phyloP scores from a whole-genome alignment of 768 basidiomycete species.

The Amanita fuliginea region DNA sequence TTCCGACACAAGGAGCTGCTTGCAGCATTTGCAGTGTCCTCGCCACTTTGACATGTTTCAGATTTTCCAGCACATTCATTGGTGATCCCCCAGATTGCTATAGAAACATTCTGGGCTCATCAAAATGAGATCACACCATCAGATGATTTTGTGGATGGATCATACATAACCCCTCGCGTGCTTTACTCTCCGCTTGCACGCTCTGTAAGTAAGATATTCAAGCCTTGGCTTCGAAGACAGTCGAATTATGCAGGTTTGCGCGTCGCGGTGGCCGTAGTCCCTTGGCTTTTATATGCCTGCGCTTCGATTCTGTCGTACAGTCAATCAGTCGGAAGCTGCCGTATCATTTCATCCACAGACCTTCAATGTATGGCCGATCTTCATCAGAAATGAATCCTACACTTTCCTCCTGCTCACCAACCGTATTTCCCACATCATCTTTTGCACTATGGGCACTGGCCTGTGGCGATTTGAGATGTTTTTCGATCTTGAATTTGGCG shows the following conservation, averaged over 20 bases:
- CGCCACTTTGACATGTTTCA: too few relatives aligned
- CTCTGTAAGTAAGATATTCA: slow-evolving; percentile 6
- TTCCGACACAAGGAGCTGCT: too few relatives aligned
- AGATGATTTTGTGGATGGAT: not conserved
- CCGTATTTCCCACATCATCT: slow-evolving; percentile 18
- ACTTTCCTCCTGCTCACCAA: slow-evolving; percentile 26
- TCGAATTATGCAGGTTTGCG: slow-evolving; percentile 16
- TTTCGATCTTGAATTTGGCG: slow-evolving; percentile 95
- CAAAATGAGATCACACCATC: not conserved
- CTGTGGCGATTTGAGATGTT: slow-evolving; percentile 41
- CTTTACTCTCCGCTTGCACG: not conserved
- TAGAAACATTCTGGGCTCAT: too few relatives aligned
- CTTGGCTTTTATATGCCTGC: slow-evolving; percentile 66
- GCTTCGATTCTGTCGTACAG: slow-evolving; percentile 46
- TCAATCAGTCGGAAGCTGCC: not conserved
- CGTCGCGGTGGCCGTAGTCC: slow-evolving; percentile 59
- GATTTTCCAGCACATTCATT: too few relatives aligned
- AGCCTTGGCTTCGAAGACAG: slow-evolving; percentile 16
- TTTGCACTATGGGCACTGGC: slow-evolving; percentile 19
- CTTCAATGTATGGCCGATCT: slow-evolving; percentile 69
- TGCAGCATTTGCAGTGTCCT: too few relatives aligned
- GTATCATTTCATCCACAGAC: slow-evolving; percentile 30
- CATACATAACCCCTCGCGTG: not conserved
- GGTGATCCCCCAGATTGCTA: too few relatives aligned
- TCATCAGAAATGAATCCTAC: slow-evolving; percentile 64